Conservation (phyloP, 495 filamentous ascomycete species). For the Hypoxylon fuscum region DNA sequence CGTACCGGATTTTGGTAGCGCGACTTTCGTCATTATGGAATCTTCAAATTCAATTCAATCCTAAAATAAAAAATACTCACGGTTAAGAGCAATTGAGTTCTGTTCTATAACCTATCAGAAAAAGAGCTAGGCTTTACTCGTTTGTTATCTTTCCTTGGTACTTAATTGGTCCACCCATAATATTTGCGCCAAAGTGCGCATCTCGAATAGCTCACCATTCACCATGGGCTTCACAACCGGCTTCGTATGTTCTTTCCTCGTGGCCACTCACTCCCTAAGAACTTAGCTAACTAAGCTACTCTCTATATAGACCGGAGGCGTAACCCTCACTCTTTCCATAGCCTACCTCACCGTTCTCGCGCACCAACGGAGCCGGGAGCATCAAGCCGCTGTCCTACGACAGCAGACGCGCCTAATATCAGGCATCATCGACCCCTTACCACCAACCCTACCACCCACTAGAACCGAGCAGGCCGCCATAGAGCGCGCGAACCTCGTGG, state of each 20-base stretch:
- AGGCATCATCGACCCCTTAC: conserved; percentile 58
- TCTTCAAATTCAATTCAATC: conserved; percentile 10
- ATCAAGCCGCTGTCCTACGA: conserved; percentile 75
- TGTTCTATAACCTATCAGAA: not conserved
- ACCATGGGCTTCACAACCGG: conserved; percentile 82
- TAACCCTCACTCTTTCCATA: conserved; percentile 82
- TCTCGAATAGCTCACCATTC: conserved; percentile 21
- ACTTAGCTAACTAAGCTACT: conserved; percentile 27
- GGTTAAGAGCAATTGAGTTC: conserved; percentile 10
- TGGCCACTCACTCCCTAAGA: conserved; percentile 20
- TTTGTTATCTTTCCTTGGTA: not conserved
- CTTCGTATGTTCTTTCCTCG: conserved; percentile 66
- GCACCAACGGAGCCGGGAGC: conserved; percentile 74
- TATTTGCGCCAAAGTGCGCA: conserved; percentile 39
- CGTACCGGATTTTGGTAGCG: conserved; percentile 18
- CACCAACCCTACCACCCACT: conserved; percentile 54
- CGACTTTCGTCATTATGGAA: conserved; percentile 38
- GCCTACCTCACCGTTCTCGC: conserved; percentile 82
- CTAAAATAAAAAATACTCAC: no score
- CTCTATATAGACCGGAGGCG: conserved; percentile 73
- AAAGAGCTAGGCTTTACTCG: conserved; percentile 1
- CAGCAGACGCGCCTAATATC: conserved; percentile 72
- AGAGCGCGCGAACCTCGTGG: conserved; percentile 61
- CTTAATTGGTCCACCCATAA: conserved; percentile 9
- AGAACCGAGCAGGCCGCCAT: conserved; percentile 53